phyloP scores from a whole-genome alignment of 371 early-diverging fungal genomes.

The Mucor sp. region DNA sequence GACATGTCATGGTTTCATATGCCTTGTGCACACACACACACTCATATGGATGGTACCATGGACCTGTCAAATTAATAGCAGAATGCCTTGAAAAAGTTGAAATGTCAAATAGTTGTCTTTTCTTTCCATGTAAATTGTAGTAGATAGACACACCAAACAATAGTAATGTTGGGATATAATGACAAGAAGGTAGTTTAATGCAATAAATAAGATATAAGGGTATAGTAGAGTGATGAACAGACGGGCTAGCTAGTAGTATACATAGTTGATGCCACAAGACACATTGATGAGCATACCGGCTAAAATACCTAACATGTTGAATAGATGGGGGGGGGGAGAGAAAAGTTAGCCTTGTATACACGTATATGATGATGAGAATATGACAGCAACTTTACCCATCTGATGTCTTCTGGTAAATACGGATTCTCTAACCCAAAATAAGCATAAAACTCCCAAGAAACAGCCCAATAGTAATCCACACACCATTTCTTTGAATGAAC shows the following conservation, averaged over 20 bases:
- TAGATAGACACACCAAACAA: no score
- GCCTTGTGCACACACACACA: no score
- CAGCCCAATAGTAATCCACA: constrained; percentile 66
- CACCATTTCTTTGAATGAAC: constrained; percentile 64
- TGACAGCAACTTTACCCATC: constrained; percentile 43
- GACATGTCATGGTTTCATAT: no score
- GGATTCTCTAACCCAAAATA: constrained; percentile 71
- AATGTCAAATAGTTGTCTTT: no score
- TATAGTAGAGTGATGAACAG: background rate
- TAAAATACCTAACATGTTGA: constrained; percentile 36
- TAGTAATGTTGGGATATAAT: no score
- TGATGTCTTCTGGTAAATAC: constrained; percentile 69
- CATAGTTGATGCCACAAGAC: constrained; percentile 60
- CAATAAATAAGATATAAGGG: background rate
- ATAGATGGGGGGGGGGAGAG: background rate
- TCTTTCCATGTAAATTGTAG: no score
- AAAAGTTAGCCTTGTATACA: no score
- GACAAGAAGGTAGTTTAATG: background rate
- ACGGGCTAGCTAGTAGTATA: constrained; percentile 40
- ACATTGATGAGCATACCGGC: constrained; percentile 67
- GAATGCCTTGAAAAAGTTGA: no score
- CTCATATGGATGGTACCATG: no score
- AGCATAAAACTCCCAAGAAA: constrained; percentile 61
- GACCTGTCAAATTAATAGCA: no score
- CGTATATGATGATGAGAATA: background rate